Evolutionary conservation across 2,329 filamentous ascomycete genomes (phyloP).

Genomic region (Sarocladium oryzae): DNA sequence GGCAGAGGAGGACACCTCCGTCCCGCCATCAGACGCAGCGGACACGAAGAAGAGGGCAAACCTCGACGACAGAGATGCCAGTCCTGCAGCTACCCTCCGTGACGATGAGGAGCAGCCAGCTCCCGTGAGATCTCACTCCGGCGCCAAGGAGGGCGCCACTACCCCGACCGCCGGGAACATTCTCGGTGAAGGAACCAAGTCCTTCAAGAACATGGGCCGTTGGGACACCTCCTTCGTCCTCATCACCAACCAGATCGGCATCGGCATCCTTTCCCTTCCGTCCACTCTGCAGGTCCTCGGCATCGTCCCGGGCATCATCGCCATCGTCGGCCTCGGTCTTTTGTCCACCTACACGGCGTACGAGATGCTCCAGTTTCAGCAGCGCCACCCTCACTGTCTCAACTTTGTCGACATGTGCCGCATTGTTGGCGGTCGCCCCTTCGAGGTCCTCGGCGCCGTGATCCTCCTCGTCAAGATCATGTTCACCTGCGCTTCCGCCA

Average conservation of each 20-base stretch:
- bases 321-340: conserved; percentile 58
- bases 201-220: conserved; percentile 26
- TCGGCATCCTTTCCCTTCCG: conserved; percentile 59
- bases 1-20: background rate
- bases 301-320: conserved; percentile 59
- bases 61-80: background rate
- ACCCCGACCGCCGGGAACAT: conserved; percentile 15
- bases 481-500: conserved; percentile 62
- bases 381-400: conserved; percentile 60
- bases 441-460: conserved; percentile 31
- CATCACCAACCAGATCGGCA: conserved; percentile 28
- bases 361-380: conserved; percentile 56
- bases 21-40: background rate
- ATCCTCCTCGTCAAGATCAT: conserved; percentile 69
- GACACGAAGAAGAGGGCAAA: background rate
- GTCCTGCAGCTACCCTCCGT: conserved; percentile 1
- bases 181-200: conserved; percentile 25
- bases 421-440: conserved; percentile 34
- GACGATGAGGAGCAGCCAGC: background rate
- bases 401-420: conserved; percentile 66
- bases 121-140: background rate
- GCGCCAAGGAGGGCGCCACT: background rate
- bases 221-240: conserved; percentile 28
- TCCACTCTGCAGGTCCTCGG: conserved; percentile 63
- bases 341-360: conserved; percentile 55